Conservation (phyloP, 805 yeast genomes). For the Nakazawaea ernobii region DNA sequence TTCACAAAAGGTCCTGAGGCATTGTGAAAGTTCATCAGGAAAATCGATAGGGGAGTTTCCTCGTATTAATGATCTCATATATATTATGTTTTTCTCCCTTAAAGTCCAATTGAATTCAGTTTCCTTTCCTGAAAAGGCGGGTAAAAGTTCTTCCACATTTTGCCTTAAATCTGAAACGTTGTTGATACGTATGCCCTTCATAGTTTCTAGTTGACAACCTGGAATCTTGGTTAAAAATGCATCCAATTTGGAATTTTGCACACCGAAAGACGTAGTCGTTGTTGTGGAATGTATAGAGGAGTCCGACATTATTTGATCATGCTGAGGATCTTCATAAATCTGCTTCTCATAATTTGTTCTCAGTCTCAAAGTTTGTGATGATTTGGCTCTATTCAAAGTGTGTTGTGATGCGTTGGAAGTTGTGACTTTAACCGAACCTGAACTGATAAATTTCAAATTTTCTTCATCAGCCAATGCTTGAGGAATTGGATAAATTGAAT, state of each 20-base stretch:
- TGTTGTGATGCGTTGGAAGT: conserved; percentile 5
- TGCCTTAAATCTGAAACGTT: conserved; percentile 23
- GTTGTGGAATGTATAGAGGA: conserved; percentile 10
- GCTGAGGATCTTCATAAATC: neutral
- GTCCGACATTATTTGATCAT: conserved; percentile 1
- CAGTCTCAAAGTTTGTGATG: conserved; percentile 10
- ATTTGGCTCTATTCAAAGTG: conserved; percentile 10
- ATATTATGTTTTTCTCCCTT: conserved; percentile 59
- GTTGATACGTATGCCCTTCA: conserved; percentile 26
- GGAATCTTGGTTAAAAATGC: conserved; percentile 18
- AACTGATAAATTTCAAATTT: conserved; percentile 18
- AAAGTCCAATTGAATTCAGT: conserved; percentile 82
- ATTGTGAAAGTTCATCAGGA: conserved; percentile 24
- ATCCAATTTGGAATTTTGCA: neutral
- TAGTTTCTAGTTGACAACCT: conserved; percentile 33
- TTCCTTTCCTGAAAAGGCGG: conserved; percentile 63
- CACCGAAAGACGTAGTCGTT: conserved; percentile 2
- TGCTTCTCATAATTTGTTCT: conserved; percentile 4
- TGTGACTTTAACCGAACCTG: conserved; percentile 23
- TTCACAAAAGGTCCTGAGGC: conserved; percentile 41
- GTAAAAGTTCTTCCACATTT: conserved; percentile 22
- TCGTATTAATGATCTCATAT: conserved; percentile 53
- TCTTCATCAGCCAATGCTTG: neutral
- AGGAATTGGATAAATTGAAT: neutral
- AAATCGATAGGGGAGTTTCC: conserved; percentile 43